These are phyloP conservation scores for Aegilops umbellulata DNA, from an alignment of 176 grass and related monocot species.

Conservation along the genomic window DNA sequence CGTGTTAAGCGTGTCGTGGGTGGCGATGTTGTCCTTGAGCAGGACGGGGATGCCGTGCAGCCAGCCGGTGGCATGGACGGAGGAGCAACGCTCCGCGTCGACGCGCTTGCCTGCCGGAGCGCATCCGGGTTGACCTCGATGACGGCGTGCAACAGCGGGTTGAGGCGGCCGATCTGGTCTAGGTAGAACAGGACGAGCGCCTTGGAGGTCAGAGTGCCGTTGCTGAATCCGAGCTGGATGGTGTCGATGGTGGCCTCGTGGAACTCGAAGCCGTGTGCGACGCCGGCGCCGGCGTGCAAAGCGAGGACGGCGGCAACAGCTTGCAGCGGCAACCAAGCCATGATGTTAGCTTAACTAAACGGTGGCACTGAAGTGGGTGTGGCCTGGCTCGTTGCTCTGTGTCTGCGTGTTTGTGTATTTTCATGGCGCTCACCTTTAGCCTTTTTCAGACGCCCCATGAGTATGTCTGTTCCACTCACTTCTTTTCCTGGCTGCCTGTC, in stretches of 20 bases:
- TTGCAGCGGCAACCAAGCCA: not conserved
- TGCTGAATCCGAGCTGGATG: constrained; percentile 39
- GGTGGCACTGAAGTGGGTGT: too few relatives aligned
- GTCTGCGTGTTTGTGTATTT: too few relatives aligned
- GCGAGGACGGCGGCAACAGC: not conserved
- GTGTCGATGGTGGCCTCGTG: too few relatives aligned
- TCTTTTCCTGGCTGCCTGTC: too few relatives aligned
- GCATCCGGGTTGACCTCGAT: constrained; percentile 66
- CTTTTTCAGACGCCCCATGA: too few relatives aligned
- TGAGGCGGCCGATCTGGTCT: constrained; percentile 30
- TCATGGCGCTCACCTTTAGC: too few relatives aligned
- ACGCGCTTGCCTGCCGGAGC: constrained; percentile 20
- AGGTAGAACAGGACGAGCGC: constrained; percentile 57
- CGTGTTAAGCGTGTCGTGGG: constrained; percentile 46
- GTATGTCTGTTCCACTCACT: too few relatives aligned
- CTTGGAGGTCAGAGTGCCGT: constrained; percentile 46
- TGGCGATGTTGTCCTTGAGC: constrained; percentile 61
- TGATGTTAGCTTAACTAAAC: too few relatives aligned
- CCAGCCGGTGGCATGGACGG: not conserved
- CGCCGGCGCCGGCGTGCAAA: not conserved
- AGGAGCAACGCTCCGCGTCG: constrained; percentile 5
- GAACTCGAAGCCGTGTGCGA: too few relatives aligned
- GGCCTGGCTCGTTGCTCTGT: too few relatives aligned
- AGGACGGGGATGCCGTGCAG: constrained; percentile 59
- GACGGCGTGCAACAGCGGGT: constrained; percentile 53